Evolutionary conservation across 495 filamentous ascomycete genomes (phyloP).

Genomic region (Tuber borchii): DNA sequence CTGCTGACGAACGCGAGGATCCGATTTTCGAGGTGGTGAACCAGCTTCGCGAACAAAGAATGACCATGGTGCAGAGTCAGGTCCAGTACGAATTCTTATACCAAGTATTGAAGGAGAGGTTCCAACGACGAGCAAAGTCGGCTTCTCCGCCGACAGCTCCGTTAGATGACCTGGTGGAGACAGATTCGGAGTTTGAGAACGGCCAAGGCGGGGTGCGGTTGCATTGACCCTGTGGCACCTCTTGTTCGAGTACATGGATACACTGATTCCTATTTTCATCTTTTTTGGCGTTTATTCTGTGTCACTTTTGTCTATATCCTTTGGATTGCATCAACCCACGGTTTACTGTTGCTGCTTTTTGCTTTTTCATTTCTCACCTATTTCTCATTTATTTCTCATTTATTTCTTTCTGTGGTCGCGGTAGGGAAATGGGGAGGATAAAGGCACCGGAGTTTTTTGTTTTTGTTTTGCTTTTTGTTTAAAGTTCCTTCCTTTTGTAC

Average conservation of each 20-base stretch:
- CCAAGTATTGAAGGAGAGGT: slow-evolving; percentile 69
- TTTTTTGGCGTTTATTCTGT: background rate
- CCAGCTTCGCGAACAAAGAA: slow-evolving; percentile 74
- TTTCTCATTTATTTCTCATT: background rate
- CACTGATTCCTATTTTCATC: background rate
- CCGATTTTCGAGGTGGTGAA: slow-evolving; percentile 67
- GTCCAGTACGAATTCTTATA: slow-evolving; percentile 85
- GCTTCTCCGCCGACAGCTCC: slow-evolving; percentile 29
- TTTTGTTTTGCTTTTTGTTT: slow-evolving; percentile 25
- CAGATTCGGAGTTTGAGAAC: slow-evolving; percentile 23
- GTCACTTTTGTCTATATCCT: background rate
- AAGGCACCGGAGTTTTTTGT: slow-evolving; percentile 33
- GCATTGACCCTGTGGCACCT: slow-evolving; percentile 10
- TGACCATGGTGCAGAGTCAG: slow-evolving; percentile 93
- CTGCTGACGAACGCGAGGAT: slow-evolving; percentile 43
- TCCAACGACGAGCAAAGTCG: slow-evolving; percentile 34
- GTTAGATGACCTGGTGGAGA: slow-evolving; percentile 26
- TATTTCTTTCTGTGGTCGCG: slow-evolving; percentile 5
- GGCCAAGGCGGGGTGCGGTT: slow-evolving; percentile 19
- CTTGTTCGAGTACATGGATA: background rate
- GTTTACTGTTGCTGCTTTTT: slow-evolving; percentile 8
- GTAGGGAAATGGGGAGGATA: slow-evolving; percentile 27
- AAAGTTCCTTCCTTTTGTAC: slow-evolving; percentile 25
- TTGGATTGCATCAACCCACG: slow-evolving; percentile 4
- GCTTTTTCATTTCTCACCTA: background rate